Conservation (phyloP, 768 basidiomycete species). For the Kwoniella botswanensis region DNA sequence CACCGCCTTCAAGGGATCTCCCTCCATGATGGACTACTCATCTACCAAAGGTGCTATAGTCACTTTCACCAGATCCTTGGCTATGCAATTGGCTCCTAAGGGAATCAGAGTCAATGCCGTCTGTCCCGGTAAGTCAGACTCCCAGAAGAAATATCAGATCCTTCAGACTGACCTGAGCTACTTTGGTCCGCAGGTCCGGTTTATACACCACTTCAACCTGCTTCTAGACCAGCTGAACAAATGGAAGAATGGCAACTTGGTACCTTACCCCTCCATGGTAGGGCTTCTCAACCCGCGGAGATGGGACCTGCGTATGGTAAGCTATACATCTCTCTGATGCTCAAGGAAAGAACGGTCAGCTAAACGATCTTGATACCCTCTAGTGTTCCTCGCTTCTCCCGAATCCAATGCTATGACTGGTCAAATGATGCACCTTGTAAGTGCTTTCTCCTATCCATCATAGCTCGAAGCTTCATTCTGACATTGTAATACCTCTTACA, state of each 20-base stretch:
- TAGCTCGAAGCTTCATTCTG: constrained; percentile 2
- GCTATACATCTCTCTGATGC: not conserved
- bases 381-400: constrained; percentile 43
- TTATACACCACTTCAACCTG: constrained; percentile 67
- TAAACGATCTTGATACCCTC: not conserved
- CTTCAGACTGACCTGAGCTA: no score
- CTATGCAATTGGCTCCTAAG: constrained; percentile 64
- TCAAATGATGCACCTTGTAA: constrained; percentile 53
- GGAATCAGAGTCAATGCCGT: constrained; percentile 67
- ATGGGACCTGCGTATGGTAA: constrained; percentile 63
- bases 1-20: constrained; percentile 55
- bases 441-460: constrained; percentile 8
- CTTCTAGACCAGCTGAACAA: constrained; percentile 64
- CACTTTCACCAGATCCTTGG: constrained; percentile 66
- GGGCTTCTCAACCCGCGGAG: constrained; percentile 66
- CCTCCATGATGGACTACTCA: constrained; percentile 63
- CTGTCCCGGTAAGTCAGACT: constrained; percentile 38
- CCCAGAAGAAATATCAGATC: no score
- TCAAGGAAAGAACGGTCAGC: not conserved
- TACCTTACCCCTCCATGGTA: constrained; percentile 62
- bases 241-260: constrained; percentile 67
- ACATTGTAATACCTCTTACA: constrained; percentile 3
- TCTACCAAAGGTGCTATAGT: constrained; percentile 69
- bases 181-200: constrained; percentile 63
- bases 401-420: constrained; percentile 56